A percentile compares a stretch with the other conserved stretches of the same genome.
phyloP scores from a whole-genome alignment of 1,284 basidiomycete genomes.

The Xanthoconium separans region DNA sequence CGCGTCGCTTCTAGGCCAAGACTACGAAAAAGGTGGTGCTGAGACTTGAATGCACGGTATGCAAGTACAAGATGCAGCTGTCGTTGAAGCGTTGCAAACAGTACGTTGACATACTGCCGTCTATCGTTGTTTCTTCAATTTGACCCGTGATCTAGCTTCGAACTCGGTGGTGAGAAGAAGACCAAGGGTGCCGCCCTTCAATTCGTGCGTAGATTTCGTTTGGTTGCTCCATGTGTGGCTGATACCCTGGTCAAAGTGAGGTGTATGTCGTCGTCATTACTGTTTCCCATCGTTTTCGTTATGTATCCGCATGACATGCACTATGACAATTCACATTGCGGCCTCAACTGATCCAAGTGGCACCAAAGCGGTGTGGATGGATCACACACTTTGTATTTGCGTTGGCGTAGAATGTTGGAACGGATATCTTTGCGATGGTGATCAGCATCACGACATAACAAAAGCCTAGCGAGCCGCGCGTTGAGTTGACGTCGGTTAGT shows the following conservation, averaged over 20 bases:
- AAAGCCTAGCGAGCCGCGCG: too few species aligned
- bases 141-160: conserved; percentile 66
- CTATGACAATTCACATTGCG: conserved; percentile 16
- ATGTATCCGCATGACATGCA: conserved; percentile 26
- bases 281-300: conserved; percentile 19
- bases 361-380: too few species aligned
- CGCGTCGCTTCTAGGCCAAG: conserved; percentile 61
- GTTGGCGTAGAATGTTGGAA: too few species aligned
- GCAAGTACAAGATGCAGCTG: conserved; percentile 99
- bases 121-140: not conserved
- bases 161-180: conserved; percentile 99
- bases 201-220: conserved; percentile 63
- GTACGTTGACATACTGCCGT: conserved; percentile 44
- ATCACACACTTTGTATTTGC: too few species aligned
- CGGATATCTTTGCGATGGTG: too few species aligned
- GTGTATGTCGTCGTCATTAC: conserved; percentile 11
- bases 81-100: conserved; percentile 99
- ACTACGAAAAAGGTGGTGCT: conserved; percentile 99
- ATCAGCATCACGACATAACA: too few species aligned
- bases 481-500: too few species aligned
- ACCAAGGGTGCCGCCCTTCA: conserved; percentile 93
- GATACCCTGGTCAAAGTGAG: conserved; percentile 21
- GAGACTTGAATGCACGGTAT: conserved; percentile 95
- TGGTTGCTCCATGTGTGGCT: conserved; percentile 4
- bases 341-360: too few species aligned